phyloP scores from a whole-genome alignment of 2,329 filamentous ascomycete species.

The Sporothrix dimorphospora region DNA sequence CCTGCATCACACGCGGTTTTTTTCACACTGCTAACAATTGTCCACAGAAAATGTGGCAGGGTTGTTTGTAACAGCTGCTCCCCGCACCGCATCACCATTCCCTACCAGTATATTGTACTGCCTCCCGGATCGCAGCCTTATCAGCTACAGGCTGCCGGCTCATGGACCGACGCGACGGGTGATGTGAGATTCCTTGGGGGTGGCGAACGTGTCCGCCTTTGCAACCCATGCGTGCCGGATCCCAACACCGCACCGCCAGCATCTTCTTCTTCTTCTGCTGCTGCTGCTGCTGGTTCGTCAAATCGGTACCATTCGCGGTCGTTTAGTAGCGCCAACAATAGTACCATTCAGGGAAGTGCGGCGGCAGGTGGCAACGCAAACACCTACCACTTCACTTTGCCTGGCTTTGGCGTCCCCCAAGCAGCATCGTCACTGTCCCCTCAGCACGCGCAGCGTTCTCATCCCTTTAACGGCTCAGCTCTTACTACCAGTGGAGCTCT shows the following conservation, averaged over 20 bases:
- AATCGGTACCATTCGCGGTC: slow-evolving; percentile 22
- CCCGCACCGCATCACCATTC: slow-evolving; percentile 92
- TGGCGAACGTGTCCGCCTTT: slow-evolving; percentile 62
- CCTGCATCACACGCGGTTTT: not conserved
- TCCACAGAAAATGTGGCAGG: slow-evolving; percentile 77
- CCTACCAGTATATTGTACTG: slow-evolving; percentile 87
- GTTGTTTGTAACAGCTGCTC: slow-evolving; percentile 91
- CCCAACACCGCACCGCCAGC: slow-evolving; percentile 60
- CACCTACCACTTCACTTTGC: not conserved
- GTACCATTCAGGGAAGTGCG: not conserved
- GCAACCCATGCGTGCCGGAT: slow-evolving; percentile 65
- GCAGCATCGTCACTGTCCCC: not conserved
- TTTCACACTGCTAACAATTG: not conserved
- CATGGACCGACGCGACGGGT: slow-evolving; percentile 40
- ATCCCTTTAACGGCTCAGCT: not conserved
- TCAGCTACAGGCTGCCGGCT: slow-evolving; percentile 37
- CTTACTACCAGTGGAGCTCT: not conserved
- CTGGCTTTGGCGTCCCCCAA: not conserved
- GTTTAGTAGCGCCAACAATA: not conserved
- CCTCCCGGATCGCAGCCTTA: slow-evolving; percentile 59
- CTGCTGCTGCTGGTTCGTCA: not conserved
- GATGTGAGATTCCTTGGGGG: slow-evolving; percentile 54
- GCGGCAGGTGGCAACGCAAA: not conserved
- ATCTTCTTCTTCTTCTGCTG: not conserved
- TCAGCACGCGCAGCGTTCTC: not conserved